phyloP scores from a whole-genome alignment of 2,329 filamentous ascomycete genomes.

The Celoporthe dispersa region DNA sequence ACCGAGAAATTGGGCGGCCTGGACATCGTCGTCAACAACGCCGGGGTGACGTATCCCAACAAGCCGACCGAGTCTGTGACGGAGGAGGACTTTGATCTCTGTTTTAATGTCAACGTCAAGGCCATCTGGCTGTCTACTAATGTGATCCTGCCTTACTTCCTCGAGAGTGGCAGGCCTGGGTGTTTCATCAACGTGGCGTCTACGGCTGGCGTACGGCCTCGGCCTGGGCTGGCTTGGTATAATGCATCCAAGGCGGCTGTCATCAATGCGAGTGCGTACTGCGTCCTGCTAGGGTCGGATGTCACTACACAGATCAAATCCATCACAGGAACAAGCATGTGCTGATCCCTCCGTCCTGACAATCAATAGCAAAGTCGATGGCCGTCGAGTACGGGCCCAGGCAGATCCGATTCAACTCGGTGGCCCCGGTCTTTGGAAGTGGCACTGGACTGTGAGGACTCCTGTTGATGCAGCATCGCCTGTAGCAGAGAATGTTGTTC shows the following conservation, averaged over 20 bases:
- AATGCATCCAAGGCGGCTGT: slow-evolving; percentile 71
- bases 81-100: slow-evolving; percentile 67
- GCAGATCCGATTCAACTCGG: slow-evolving; percentile 73
- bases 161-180: slow-evolving; percentile 60
- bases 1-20: slow-evolving; percentile 54
- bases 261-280: slow-evolving; percentile 52
- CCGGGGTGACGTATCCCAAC: slow-evolving; percentile 61
- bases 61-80: slow-evolving; percentile 68
- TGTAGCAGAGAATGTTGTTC: background rate
- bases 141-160: slow-evolving; percentile 64
- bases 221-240: slow-evolving; percentile 70
- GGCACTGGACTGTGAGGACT: slow-evolving; percentile 61
- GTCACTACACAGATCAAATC: too few species aligned
- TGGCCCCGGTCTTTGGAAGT: slow-evolving; percentile 67
- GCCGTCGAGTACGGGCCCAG: slow-evolving; percentile 75
- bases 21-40: slow-evolving; percentile 66
- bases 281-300: too few species aligned
- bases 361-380: slow-evolving; percentile 50
- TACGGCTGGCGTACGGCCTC: slow-evolving; percentile 63
- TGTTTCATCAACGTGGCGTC: slow-evolving; percentile 70
- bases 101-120: slow-evolving; percentile 72
- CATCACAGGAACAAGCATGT: too few species aligned
- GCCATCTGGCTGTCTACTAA: slow-evolving; percentile 65
- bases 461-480: too few species aligned
- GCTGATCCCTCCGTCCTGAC: background rate